These are phyloP conservation scores for Sphagnum contortum DNA, from an alignment of 225 moss, liverwort and hornwort genomes.

Conservation along the genomic window DNA sequence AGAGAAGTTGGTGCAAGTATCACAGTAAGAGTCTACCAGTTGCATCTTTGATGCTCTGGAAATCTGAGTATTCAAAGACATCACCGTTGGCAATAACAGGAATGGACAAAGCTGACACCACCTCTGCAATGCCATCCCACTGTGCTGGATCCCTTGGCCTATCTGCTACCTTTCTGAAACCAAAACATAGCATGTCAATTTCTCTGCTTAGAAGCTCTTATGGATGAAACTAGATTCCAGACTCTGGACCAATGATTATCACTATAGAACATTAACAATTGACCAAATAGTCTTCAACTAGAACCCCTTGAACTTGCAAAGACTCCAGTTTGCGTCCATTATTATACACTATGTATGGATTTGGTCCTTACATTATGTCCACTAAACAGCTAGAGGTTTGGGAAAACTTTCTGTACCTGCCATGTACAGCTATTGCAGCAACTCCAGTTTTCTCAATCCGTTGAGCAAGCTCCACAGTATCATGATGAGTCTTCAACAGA, in stretches of 20 bases:
- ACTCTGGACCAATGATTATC: too few species aligned
- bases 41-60: conserved; percentile 59
- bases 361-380: too few species aligned
- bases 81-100: conserved; percentile 95
- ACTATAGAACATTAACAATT: too few species aligned
- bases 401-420: conserved; percentile 20
- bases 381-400: too few species aligned
- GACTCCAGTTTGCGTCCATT: too few species aligned
- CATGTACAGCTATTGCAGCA: conserved; percentile 75
- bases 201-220: too few species aligned
- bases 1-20: too few species aligned
- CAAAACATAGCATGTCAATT: too few species aligned
- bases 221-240: too few species aligned
- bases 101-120: conserved; percentile 78
- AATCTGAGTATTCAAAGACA: conserved; percentile 68
- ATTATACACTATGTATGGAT: too few species aligned
- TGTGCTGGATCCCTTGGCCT: conserved; percentile 79
- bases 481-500: conserved; percentile 41
- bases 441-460: conserved; percentile 72
- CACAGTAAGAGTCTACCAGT: conserved; percentile 24
- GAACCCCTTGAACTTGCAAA: too few species aligned
- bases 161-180: conserved; percentile 47
- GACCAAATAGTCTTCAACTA: too few species aligned
- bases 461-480: conserved; percentile 77
- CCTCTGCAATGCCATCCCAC: conserved; percentile 82